Conservation (phyloP, 345 rosid species). For the Rhizophora apiculata region DNA sequence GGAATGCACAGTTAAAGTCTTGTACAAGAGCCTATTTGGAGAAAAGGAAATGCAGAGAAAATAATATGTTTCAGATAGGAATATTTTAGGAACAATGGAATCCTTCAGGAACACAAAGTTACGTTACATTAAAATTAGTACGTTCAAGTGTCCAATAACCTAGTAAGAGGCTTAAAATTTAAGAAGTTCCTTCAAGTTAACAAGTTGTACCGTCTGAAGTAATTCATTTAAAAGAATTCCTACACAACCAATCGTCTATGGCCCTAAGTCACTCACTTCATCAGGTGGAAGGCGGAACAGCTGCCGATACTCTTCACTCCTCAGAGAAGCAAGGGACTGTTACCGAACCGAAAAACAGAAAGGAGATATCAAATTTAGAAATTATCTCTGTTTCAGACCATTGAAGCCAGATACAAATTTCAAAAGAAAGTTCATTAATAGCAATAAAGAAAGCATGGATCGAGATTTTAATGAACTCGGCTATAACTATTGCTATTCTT, state of each 20-base stretch:
- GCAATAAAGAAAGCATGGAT: too few relatives aligned
- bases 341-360: constrained; percentile 13
- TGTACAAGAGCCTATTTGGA: constrained; percentile 61
- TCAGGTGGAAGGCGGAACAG: constrained; percentile 78
- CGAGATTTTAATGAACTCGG: too few relatives aligned
- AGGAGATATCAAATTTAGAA: background rate
- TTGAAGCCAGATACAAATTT: too few relatives aligned
- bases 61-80: background rate
- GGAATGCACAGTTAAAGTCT: constrained; percentile 97
- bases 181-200: too few relatives aligned
- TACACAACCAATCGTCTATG: background rate
- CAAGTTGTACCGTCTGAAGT: too few relatives aligned
- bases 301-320: constrained; percentile 85
- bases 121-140: too few relatives aligned
- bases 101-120: too few relatives aligned
- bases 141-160: too few relatives aligned
- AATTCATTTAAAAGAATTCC: background rate
- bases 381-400: background rate
- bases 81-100: background rate
- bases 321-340: constrained; percentile 48
- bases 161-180: too few relatives aligned
- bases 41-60: constrained; percentile 10
- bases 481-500: too few relatives aligned
- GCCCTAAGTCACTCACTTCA: constrained; percentile 48
- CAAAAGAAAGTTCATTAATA: too few relatives aligned